Evolutionary conservation across 305 asterid species (phyloP).

Genomic region (Fraxinus platypoda): DNA sequence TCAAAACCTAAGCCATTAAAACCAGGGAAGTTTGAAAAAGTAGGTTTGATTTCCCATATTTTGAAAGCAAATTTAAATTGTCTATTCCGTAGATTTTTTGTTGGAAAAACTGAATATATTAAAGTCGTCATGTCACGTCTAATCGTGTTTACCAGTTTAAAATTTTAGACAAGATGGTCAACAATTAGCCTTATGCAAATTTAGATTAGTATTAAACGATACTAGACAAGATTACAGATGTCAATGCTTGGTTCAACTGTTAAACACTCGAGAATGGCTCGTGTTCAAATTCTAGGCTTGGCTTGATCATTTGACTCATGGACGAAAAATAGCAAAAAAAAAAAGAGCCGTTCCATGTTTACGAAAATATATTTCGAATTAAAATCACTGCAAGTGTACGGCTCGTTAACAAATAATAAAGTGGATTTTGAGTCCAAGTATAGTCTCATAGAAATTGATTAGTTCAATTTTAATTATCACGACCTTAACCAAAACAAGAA

Average conservation of each 20-base stretch:
- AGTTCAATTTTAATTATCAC: no score
- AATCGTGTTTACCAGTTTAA: background rate
- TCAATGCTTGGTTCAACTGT: background rate
- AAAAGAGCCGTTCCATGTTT: background rate
- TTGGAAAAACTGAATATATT: background rate
- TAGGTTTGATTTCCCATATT: slow-evolving; percentile 6
- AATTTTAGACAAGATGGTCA: background rate
- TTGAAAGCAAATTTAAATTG: background rate
- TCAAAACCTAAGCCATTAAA: slow-evolving; percentile 36
- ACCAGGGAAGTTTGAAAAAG: slow-evolving; percentile 25
- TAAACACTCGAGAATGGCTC: background rate
- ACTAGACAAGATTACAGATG: background rate
- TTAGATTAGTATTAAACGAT: background rate
- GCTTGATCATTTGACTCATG: background rate
- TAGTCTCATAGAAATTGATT: no score
- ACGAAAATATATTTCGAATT: no score
- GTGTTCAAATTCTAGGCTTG: background rate
- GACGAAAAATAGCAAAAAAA: background rate
- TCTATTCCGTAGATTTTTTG: background rate
- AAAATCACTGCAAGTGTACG: no score
- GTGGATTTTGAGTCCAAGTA: no score
- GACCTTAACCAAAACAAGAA: no score
- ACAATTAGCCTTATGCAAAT: background rate
- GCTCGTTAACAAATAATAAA: no score
- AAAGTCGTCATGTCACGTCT: background rate